These are phyloP conservation scores for Magnolia officinalis DNA, from an alignment of 164 flowering plant genomes.

Conservation along the genomic window DNA sequence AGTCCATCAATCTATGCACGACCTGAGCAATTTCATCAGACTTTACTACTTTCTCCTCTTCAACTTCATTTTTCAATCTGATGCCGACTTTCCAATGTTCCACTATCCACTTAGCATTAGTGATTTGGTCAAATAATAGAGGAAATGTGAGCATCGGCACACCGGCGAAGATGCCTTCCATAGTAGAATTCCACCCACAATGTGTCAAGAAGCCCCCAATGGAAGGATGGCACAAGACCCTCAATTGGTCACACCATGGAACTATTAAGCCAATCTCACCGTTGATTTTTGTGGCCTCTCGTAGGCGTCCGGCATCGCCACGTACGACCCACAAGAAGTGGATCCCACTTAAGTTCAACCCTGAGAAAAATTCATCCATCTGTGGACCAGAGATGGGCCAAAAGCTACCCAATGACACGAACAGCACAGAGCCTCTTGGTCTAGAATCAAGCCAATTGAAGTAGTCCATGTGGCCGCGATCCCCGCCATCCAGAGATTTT, in stretches of 20 bases:
- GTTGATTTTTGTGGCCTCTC: constrained; percentile 5
- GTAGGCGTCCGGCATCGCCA: constrained; percentile 23
- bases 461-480: constrained; percentile 12
- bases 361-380: constrained; percentile 33
- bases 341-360: constrained; percentile 29
- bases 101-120: constrained; percentile 38
- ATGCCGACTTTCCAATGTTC: constrained; percentile 62
- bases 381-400: constrained; percentile 29
- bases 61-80: constrained; percentile 29
- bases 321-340: constrained; percentile 45
- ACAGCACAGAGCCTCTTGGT: constrained; percentile 34
- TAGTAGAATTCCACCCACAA: constrained; percentile 66
- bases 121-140: constrained; percentile 39
- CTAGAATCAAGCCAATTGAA: constrained; percentile 43
- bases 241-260: constrained; percentile 70
- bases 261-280: constrained; percentile 43
- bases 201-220: constrained; percentile 70
- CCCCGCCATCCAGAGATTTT: neutral
- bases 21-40: neutral
- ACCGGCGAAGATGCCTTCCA: constrained; percentile 46
- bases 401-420: constrained; percentile 46
- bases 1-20: constrained; percentile 4
- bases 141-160: constrained; percentile 64
- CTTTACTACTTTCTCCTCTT: constrained; percentile 11
- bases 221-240: constrained; percentile 51